Percentiles rank a stretch among this genome's conserved stretches.
Evolutionary conservation across 169 alveolate species (phyloP).

Genomic region (Plasmodium inui): DNA sequence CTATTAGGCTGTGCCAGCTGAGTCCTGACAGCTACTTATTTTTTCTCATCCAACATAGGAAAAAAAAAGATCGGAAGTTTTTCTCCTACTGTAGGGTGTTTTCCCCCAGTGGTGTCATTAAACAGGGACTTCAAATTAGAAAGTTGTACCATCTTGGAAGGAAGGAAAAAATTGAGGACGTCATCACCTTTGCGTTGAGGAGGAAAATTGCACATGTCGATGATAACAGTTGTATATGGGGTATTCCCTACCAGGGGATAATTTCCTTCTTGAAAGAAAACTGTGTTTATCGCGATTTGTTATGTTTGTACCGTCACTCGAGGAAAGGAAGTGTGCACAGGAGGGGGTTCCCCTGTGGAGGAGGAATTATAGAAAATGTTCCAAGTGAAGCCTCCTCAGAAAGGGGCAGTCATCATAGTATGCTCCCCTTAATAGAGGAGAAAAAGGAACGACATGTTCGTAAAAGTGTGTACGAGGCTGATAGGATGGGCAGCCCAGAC

Average conservation of each 20-base stretch:
- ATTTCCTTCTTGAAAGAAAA: slow-evolving; percentile 11
- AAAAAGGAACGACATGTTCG: neutral
- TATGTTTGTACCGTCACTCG: neutral
- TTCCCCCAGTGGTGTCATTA: slow-evolving; percentile 7
- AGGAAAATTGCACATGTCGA: neutral
- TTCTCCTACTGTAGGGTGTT: slow-evolving; percentile 17
- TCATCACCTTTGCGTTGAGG: slow-evolving; percentile 22
- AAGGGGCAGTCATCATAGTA: neutral
- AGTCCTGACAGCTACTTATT: slow-evolving; percentile 8
- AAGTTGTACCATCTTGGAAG: slow-evolving; percentile 8
- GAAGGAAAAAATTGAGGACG: neutral
- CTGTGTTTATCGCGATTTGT: slow-evolving; percentile 9
- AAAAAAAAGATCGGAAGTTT: neutral
- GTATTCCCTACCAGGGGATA: neutral
- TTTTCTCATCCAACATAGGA: slow-evolving; percentile 14
- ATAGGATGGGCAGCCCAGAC: neutral
- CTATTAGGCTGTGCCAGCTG: slow-evolving; percentile 25
- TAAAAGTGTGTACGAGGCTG: neutral
- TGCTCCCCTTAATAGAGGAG: neutral
- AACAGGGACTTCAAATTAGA: slow-evolving; percentile 54
- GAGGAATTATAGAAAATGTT: neutral
- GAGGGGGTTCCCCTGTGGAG: neutral
- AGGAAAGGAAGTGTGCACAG: neutral
- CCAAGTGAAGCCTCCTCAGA: neutral
- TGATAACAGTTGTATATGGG: neutral